Evolutionary conservation across 306 rosid genomes (phyloP).

Genomic region (Acacia acuminata): DNA sequence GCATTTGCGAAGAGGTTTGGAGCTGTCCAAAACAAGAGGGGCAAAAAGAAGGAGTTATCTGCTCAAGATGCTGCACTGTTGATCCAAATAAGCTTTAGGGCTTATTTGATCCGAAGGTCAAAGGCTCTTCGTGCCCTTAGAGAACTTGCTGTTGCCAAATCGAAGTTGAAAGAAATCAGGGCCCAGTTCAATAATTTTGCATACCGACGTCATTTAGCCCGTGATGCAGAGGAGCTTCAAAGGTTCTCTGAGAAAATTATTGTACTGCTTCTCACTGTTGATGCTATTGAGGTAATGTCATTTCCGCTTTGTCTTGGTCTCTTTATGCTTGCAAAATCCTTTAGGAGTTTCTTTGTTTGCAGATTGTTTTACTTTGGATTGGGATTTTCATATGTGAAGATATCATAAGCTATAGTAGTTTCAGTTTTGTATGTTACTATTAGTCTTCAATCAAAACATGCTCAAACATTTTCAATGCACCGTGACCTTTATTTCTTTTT

Average conservation of each 20-base stretch:
- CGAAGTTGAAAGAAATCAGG: constrained; percentile 68
- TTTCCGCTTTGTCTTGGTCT: background rate
- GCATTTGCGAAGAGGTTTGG: constrained; percentile 66
- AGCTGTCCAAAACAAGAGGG: constrained; percentile 39
- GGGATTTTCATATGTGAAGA: background rate
- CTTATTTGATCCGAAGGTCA: constrained; percentile 66
- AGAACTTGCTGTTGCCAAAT: constrained; percentile 64
- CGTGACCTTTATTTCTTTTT: background rate
- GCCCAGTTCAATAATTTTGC: constrained; percentile 56
- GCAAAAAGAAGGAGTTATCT: constrained; percentile 66
- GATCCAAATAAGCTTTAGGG: constrained; percentile 66
- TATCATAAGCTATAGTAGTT: background rate
- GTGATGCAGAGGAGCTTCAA: constrained; percentile 64
- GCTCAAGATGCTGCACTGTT: constrained; percentile 70
- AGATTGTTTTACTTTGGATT: background rate
- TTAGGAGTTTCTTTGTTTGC: background rate
- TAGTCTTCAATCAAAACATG: background rate
- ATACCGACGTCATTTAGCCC: constrained; percentile 45
- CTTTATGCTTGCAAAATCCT: background rate
- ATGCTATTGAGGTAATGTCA: constrained; percentile 58
- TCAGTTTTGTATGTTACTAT: background rate
- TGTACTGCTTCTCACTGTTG: constrained; percentile 72
- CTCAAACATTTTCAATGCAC: background rate
- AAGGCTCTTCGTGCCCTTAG: constrained; percentile 69
- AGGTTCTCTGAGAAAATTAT: constrained; percentile 67